Percentiles rank a stretch among this genome's conserved stretches.
Conservation (phyloP, 306 rosid species). For the Pachyrhizus erosus region DNA sequence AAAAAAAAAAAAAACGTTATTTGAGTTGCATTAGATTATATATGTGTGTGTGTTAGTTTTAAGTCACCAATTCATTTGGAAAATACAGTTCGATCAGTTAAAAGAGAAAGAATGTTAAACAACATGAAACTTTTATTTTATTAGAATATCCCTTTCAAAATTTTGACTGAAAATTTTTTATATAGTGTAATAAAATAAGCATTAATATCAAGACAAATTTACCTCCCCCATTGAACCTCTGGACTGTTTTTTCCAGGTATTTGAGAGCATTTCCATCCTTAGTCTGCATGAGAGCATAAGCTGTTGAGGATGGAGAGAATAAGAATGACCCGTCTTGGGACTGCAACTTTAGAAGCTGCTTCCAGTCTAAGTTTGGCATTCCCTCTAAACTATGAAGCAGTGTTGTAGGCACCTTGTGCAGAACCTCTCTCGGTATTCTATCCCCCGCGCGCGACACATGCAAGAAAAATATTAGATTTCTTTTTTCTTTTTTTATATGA, state of each 20-base stretch:
- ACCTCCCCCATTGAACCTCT: slow-evolving; percentile 83
- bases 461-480: not conserved
- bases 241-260: slow-evolving; percentile 54
- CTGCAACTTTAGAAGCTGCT: slow-evolving; percentile 70
- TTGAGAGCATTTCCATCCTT: slow-evolving; percentile 54
- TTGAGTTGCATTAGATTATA: no score
- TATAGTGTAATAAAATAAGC: not conserved
- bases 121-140: not conserved
- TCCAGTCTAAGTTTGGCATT: slow-evolving; percentile 78
- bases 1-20: not conserved
- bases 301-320: slow-evolving; percentile 85
- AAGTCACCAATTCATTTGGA: not conserved
- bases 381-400: slow-evolving; percentile 91
- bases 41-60: no score
- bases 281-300: slow-evolving; percentile 71
- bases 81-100: not conserved
- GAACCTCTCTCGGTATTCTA: slow-evolving; percentile 79
- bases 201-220: not conserved
- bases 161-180: not conserved
- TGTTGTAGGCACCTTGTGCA: slow-evolving; percentile 75
- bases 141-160: not conserved
- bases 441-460: not conserved
- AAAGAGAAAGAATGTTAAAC: not conserved
- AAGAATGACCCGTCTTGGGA: slow-evolving; percentile 78
- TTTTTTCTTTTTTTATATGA: no score